Evolutionary conservation across 495 filamentous ascomycete genomes (phyloP).

Genomic region (Aspergillus heteromorphus): DNA sequence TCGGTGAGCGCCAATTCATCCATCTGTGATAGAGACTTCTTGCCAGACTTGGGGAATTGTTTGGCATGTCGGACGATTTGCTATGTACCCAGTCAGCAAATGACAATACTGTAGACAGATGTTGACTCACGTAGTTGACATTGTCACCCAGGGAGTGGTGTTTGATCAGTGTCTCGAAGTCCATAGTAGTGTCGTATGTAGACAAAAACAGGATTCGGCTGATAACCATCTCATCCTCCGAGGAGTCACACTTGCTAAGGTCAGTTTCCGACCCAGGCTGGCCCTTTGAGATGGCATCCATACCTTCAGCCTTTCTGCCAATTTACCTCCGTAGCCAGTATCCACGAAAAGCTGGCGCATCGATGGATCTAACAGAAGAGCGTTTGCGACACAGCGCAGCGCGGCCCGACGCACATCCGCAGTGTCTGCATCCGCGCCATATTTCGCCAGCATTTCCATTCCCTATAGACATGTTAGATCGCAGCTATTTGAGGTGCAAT

Average conservation of each 20-base stretch:
- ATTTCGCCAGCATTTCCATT: slow-evolving; percentile 62
- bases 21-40: slow-evolving; percentile 50
- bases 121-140: slow-evolving; percentile 50
- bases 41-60: slow-evolving; percentile 46
- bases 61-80: slow-evolving; percentile 67
- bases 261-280: slow-evolving; percentile 6
- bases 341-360: slow-evolving; percentile 79
- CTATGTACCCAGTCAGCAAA: slow-evolving; percentile 25
- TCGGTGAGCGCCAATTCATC: slow-evolving; percentile 77
- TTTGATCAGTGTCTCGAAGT: slow-evolving; percentile 64
- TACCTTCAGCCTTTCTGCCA: slow-evolving; percentile 66
- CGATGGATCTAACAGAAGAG: slow-evolving; percentile 63
- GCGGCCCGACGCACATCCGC: slow-evolving; percentile 66
- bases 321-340: slow-evolving; percentile 64
- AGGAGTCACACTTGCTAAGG: slow-evolving; percentile 53
- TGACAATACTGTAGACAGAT: background rate
- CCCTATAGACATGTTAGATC: slow-evolving; percentile 51
- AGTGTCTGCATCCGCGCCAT: slow-evolving; percentile 62
- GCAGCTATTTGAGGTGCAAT: background rate
- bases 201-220: slow-evolving; percentile 79
- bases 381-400: slow-evolving; percentile 81
- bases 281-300: background rate
- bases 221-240: slow-evolving; percentile 83
- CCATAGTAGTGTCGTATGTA: slow-evolving; percentile 72
- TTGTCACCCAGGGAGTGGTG: slow-evolving; percentile 64